A percentile compares a stretch with the other conserved stretches of the same genome.
Evolutionary conservation across 2,329 filamentous ascomycete genomes (phyloP).

Genomic region (Monosporascus sp.): DNA sequence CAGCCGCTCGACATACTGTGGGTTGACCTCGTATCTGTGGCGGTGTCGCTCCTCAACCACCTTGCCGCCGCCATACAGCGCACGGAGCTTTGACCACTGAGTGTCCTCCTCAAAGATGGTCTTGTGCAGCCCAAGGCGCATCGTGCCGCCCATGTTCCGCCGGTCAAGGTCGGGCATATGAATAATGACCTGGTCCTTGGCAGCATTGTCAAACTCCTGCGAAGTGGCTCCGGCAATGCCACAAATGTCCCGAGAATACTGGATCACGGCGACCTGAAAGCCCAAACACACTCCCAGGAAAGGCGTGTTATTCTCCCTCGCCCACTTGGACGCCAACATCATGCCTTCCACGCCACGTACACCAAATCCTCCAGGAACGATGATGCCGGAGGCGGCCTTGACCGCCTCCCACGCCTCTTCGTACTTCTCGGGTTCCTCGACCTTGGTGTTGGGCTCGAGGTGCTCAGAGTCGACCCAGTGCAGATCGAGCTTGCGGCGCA

Average conservation of each 20-base stretch:
- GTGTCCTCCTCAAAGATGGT: constrained; percentile 70
- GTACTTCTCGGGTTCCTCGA: constrained; percentile 63
- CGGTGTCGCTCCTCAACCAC: constrained; percentile 71
- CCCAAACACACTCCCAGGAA: constrained; percentile 89
- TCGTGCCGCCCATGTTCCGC: constrained; percentile 74
- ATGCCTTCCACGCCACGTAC: constrained; percentile 81
- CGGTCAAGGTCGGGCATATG: constrained; percentile 75
- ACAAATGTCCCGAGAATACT: constrained; percentile 74
- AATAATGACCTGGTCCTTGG: constrained; percentile 69
- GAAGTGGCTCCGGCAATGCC: constrained; percentile 52
- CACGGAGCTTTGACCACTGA: constrained; percentile 74
- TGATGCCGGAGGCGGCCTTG: constrained; percentile 61
- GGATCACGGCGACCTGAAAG: constrained; percentile 89
- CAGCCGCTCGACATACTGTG: constrained; percentile 64
- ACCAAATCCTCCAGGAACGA: constrained; percentile 76
- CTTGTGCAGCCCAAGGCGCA: constrained; percentile 73
- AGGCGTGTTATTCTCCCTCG: constrained; percentile 72
- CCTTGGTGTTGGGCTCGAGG: constrained; percentile 63
- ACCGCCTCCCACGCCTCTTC: constrained; percentile 83
- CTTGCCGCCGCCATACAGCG: constrained; percentile 60
- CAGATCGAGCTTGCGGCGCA: constrained; percentile 71
- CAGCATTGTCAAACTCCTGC: constrained; percentile 50
- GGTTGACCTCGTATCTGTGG: constrained; percentile 89
- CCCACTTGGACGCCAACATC: constrained; percentile 82
- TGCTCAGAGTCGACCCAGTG: constrained; percentile 81